Percentiles rank a stretch among this genome's conserved stretches.
phyloP scores from a whole-genome alignment of 306 rosid genomes.

The Hippophae gyantsensis region DNA sequence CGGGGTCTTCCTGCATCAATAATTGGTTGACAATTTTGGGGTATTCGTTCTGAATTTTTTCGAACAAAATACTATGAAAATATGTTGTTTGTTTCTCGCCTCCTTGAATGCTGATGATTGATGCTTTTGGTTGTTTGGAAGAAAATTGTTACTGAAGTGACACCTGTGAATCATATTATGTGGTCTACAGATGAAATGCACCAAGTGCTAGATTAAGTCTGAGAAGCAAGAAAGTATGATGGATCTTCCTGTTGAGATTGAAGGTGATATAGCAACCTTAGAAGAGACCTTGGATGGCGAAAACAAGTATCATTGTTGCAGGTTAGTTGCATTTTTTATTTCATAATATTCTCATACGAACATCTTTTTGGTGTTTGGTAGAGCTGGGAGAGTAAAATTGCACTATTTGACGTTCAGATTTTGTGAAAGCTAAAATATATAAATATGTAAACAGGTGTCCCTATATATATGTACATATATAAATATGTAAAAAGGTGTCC shows the following conservation, averaged over 20 bases:
- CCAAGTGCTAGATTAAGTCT: conserved; percentile 82
- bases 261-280: conserved; percentile 78
- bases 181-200: conserved; percentile 69
- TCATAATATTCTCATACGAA: conserved; percentile 5
- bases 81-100: conserved; percentile 9
- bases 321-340: conserved; percentile 41
- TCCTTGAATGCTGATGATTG: neutral
- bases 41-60: neutral
- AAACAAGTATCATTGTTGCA: conserved; percentile 84
- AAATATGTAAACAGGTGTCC: too few species aligned
- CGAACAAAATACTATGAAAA: neutral
- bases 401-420: too few species aligned
- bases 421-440: too few species aligned
- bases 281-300: conserved; percentile 87
- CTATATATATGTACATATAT: too few species aligned
- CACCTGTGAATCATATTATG: conserved; percentile 11
- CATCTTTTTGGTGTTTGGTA: neutral
- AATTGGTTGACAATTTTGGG: too few species aligned
- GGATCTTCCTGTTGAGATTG: conserved; percentile 94
- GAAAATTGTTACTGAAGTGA: conserved; percentile 2
- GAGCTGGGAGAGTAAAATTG: neutral
- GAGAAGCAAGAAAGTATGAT: conserved; percentile 93
- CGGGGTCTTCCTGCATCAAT: too few species aligned
- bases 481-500: too few species aligned
- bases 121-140: too few species aligned